A percentile compares a stretch with the other conserved stretches of the same genome.
Conservation (phyloP, 1,284 basidiomycete species). For the Coniferiporia sulphurascens region DNA sequence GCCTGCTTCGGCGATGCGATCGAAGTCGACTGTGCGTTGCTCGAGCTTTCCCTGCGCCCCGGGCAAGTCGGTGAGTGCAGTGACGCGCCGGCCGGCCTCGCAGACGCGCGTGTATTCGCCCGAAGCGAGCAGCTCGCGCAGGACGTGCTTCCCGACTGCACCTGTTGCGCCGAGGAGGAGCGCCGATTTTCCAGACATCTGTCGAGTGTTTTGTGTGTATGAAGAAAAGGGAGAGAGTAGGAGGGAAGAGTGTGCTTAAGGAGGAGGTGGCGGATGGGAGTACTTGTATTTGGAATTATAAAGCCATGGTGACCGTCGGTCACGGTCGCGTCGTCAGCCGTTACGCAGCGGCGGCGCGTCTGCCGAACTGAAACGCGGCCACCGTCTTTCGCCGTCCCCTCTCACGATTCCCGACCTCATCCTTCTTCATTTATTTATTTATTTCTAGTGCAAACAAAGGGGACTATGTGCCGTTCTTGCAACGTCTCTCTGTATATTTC, state of each 20-base stretch:
- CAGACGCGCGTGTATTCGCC: constrained; percentile 25
- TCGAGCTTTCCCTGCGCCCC: constrained; percentile 25
- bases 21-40: constrained; percentile 63
- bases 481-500: too few relatives aligned
- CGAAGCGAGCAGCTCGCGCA: constrained; percentile 26
- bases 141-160: constrained; percentile 27
- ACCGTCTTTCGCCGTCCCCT: too few relatives aligned
- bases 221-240: neutral
- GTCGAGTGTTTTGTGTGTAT: neutral
- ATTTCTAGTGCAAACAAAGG: too few relatives aligned
- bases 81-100: constrained; percentile 29
- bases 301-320: too few relatives aligned
- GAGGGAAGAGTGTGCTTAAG: neutral
- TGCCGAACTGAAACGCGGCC: too few relatives aligned
- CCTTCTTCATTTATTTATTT: too few relatives aligned
- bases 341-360: too few relatives aligned
- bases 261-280: too few relatives aligned
- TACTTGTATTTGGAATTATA: too few relatives aligned
- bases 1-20: constrained; percentile 49
- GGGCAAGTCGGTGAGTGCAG: constrained; percentile 11
- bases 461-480: too few relatives aligned
- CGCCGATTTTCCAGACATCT: constrained; percentile 22
- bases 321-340: too few relatives aligned
- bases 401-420: too few relatives aligned
- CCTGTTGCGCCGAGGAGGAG: constrained; percentile 33